Percentiles rank a stretch among this genome's conserved stretches.
Conservation (phyloP, 169 alveolate genomes). For the Haemoproteus tartakovskyi region DNA sequence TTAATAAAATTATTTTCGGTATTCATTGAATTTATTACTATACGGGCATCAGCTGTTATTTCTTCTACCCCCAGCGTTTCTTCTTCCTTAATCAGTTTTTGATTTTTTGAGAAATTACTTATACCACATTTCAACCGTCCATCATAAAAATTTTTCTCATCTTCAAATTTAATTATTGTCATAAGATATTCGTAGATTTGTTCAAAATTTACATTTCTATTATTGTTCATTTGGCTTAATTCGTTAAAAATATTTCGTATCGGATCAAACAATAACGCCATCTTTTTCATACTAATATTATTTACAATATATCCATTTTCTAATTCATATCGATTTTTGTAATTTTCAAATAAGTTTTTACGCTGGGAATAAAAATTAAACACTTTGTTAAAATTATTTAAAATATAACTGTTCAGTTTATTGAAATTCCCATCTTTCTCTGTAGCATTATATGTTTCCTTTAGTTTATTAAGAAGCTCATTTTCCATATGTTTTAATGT, state of each 20-base stretch:
- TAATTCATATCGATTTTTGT: conserved; percentile 34
- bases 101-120: background rate
- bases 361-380: conserved; percentile 5
- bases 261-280: conserved; percentile 39
- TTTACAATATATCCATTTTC: conserved; percentile 29
- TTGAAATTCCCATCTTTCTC: conserved; percentile 1
- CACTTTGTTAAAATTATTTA: conserved; percentile 18
- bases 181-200: conserved; percentile 16
- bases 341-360: background rate
- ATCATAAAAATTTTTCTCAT: conserved; percentile 25
- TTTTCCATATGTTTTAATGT: no score
- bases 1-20: no score
- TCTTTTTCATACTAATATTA: background rate
- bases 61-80: background rate
- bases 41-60: background rate
- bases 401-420: conserved; percentile 23
- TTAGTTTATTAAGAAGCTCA: background rate
- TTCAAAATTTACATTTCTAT: conserved; percentile 32
- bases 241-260: conserved; percentile 10
- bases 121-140: conserved; percentile 1
- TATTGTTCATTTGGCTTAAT: conserved; percentile 19
- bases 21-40: no score
- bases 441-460: background rate
- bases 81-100: background rate
- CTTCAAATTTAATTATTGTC: conserved; percentile 16